Evolutionary conservation across 495 filamentous ascomycete species (phyloP), one percentile per base, ranked within the genome.

Genomic region (Aspergillus bridgeri): DNA sequence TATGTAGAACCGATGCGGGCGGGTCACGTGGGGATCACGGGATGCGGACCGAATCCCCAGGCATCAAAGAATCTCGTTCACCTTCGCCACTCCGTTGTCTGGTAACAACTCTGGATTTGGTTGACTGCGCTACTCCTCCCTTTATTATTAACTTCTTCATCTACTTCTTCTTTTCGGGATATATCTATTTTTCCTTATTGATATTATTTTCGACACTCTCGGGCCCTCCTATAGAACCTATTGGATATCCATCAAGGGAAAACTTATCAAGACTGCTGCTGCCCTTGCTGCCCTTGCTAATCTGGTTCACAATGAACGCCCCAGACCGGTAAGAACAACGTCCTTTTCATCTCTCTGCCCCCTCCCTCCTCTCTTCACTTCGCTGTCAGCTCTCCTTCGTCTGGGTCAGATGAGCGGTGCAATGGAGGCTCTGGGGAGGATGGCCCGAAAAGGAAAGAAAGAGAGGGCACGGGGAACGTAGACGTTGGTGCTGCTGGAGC

Each of bases 251-350:
- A 5, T 8, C 5, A 29, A 6, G 13, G 19, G 17, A 13, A 9
- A 42, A 20, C 24, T 20, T 33, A 42, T 5, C 17, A 20, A 53
- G 13, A 42, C 50, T 38, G 20, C 13, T 19, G 21, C 9, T 43
- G 5, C 8, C 13, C 23, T 53, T 11, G 21, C n/a, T n/a, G n/a
- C n/a, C n/a, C n/a, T n/a, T n/a, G n/a, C 17, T 13, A 43, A 17
- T 7, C 46, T 42, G 5, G 23, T 46, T 42, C 69, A 81, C 68
- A 20, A 89, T 89, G 86, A 90, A 90, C 69, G 87, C 87, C 2
- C 87, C 87, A 21, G 87, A 90, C 63, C 78, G 87, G 87, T 79
- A 69, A 68, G 72, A 60, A 48, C 11, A 25, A 29, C 24, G 56
- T 61, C 27, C 8, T 18, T 60, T 45, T 43, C n/a, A 27, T 44